Percentiles rank a stretch among this genome's conserved stretches.
phyloP scores from a whole-genome alignment of 192 early-diverging fungal genomes.

The Linnemannia exigua region DNA sequence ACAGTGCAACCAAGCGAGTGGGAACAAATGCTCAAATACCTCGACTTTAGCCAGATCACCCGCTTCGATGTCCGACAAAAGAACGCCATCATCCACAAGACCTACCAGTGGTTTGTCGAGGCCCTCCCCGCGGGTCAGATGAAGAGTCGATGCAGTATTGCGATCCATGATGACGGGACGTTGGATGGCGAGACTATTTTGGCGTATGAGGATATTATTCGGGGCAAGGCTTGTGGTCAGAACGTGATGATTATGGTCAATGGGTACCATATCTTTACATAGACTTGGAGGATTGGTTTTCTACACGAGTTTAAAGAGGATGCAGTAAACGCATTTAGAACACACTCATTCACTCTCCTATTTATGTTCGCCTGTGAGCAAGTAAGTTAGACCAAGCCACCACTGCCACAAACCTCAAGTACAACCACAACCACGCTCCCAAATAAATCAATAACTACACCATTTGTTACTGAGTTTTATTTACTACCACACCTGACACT shows the following conservation, averaged over 20 bases:
- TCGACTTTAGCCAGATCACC: neutral
- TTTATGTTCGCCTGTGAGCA: too few relatives aligned
- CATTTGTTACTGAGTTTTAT: too few relatives aligned
- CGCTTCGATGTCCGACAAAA: neutral
- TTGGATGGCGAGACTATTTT: neutral
- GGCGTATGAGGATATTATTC: neutral
- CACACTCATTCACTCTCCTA: too few relatives aligned
- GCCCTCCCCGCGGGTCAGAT: neutral
- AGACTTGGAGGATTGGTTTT: too few relatives aligned
- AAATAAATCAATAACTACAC: too few relatives aligned
- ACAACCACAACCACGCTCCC: too few relatives aligned
- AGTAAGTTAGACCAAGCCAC: too few relatives aligned
- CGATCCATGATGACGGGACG: neutral
- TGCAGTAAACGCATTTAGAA: too few relatives aligned
- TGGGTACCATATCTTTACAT: slow-evolving; percentile 27
- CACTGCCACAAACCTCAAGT: too few relatives aligned
- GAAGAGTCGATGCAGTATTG: slow-evolving; percentile 7
- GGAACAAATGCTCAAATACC: neutral
- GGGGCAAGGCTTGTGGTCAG: neutral
- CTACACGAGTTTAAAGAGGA: too few relatives aligned
- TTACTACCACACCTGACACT: slow-evolving; percentile 52
- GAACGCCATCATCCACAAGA: slow-evolving; percentile 1
- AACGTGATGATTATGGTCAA: slow-evolving; percentile 9
- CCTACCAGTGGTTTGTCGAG: slow-evolving; percentile 3
- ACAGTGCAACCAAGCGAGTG: neutral